These are phyloP conservation scores for Ceratocystiopsis minuta DNA, from an alignment of 2,329 filamentous ascomycete species.

Conservation along the genomic window DNA sequence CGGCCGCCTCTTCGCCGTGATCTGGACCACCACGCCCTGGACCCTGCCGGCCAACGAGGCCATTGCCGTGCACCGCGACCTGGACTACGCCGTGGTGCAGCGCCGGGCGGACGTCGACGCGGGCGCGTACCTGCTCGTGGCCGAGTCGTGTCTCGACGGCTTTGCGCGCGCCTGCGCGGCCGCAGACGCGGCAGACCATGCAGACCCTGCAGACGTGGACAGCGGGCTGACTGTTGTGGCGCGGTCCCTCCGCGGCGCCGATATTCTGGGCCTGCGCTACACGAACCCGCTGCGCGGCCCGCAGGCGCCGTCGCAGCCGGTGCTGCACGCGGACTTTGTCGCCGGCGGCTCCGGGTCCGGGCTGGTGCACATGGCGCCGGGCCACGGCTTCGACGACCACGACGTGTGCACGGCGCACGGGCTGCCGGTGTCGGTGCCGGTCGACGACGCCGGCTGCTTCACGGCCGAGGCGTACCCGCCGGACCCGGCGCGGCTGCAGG, in stretches of 20 bases:
- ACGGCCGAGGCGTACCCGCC: constrained; percentile 62
- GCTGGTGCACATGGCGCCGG: constrained; percentile 85
- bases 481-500: constrained; percentile 45
- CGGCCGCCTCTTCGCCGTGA: constrained; percentile 48
- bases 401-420: constrained; percentile 54
- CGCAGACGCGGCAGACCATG: constrained; percentile 21
- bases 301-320: constrained; percentile 38
- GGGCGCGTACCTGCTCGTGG: constrained; percentile 48
- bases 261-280: constrained; percentile 50
- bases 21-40: constrained; percentile 98
- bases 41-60: constrained; percentile 85
- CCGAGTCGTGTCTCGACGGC: constrained; percentile 48
- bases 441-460: constrained; percentile 67
- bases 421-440: constrained; percentile 62
- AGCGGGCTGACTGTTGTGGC: constrained; percentile 44
- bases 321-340: constrained; percentile 79
- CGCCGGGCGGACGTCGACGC: constrained; percentile 16
- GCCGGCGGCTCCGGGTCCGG: constrained; percentile 81
- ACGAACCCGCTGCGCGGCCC: constrained; percentile 48
- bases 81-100: constrained; percentile 55
- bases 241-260: constrained; percentile 49
- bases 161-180: constrained; percentile 24
- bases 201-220: no score
- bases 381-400: constrained; percentile 95
- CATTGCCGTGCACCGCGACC: constrained; percentile 59